Evolutionary conservation across 768 basidiomycete genomes (phyloP), one percentile per base, ranked within the genome.

Genomic region (Serpula lacrymans): DNA sequence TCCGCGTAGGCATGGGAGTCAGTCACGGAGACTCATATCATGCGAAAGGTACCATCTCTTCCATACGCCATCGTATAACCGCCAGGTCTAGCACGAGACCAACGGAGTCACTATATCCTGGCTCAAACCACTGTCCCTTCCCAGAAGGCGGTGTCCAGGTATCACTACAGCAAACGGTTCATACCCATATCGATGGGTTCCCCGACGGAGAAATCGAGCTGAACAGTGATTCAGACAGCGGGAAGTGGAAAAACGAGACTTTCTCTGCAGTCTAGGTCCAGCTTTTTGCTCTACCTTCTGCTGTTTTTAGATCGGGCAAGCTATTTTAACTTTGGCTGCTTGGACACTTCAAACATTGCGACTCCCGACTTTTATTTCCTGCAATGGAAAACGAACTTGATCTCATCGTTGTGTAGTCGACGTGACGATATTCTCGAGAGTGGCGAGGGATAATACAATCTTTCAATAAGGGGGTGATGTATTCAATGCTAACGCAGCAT

Each of bases 1-100:
- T 57, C 22, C 58, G 54, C 21, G 47, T 57, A n/a, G 53, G 50
- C 22, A 21, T 48, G 6, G 53, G 53, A 21, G 27, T 55, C 22
- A 52, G 46, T 23, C 46, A 51, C n/a, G 53, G 49, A 13, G 53
- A 46, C 27, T n/a, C 29, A 9, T 22, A 27, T 21, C 28, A 3
- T 6, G 16, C 23, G 4, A 33, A 25, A 3, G 9, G 20, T 40
- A 21, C 6, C 9, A 3, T 29, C 9, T 21, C 37, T 18, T 21
- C 12, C n/a, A 31, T 33, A 13, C 52, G 39, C 11, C n/a, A 35
- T 16, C 43, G n/a, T 2, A 37, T 34, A 34, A 17, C 12, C 6
- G 10, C 31, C 3, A 42, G 37, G 9, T 18, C 39, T 7, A 37
- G 33, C 18, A 26, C 10, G 14, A 27, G 46, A 10, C 24, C 29